Evolutionary conservation across 176 grass and related monocot species (phyloP), one percentile per base, ranked within the genome.

Genomic region (Phoenix dactylifera): DNA sequence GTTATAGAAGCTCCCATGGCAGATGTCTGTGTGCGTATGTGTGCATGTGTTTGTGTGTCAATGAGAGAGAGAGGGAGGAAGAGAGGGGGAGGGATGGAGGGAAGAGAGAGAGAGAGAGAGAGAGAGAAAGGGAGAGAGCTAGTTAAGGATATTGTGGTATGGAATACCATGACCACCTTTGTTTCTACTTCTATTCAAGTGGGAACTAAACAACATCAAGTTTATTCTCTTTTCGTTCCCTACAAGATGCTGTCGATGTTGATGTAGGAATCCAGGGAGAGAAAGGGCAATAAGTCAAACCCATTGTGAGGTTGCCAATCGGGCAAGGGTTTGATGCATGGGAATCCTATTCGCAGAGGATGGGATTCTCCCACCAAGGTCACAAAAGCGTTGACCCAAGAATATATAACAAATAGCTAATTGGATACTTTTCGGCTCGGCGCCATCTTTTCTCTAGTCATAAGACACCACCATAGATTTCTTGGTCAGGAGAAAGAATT

Each of bases 341-440:
- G 44, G 82, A 83, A 92, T 61, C 85, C 55, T 44, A 86, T 92
- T 89, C 85, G 70, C 54, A 75, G 72, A 78, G 87, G 76, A 89
- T 92, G 73, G 52, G 84, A 92, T 98, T 88, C 93, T 67, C 55
- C 84, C 92, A 90, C 86, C 87, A 59, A 68, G 66, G 49, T 58
- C 80, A 73, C 64, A 62, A 58, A 64, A 95, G 82, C 81, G 89
- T 95, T 95, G 85, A 95, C 84, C 85, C 84, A 58, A 56, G 63
- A 92, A 92, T 92, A 89, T 75, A 63, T 83, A 66, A 54, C 28
- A 57, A 50, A 19, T 51, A 50, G 9, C 54, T 55, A 22, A n/a
- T 52, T 74, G 72, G 39, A 64, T 14, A 3, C 29, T 63, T 60
- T 79, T 30, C 55, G 49, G 28, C 63, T 55, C 16, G 20, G 20